Evolutionary conservation across 202 grass and related monocot genomes (phyloP).

Genomic region (Carex arenaria): DNA sequence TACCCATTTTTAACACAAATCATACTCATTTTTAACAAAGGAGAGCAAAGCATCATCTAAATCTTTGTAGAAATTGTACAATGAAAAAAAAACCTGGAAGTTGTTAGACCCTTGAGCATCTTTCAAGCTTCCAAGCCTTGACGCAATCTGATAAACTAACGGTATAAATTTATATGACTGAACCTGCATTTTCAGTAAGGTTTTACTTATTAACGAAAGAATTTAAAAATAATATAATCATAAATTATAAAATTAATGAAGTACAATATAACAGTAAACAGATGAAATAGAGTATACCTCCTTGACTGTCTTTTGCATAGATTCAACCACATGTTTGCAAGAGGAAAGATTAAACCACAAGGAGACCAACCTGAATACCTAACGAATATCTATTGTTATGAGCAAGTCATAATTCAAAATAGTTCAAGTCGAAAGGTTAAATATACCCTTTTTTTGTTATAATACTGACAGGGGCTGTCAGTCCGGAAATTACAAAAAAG

Average conservation of each 20-base stretch:
- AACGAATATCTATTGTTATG: constrained; percentile 4
- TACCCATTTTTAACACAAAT: neutral
- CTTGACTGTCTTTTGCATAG: constrained; percentile 75
- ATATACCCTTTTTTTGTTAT: neutral
- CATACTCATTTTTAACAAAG: neutral
- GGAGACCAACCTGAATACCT: constrained; percentile 85
- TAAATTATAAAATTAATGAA: neutral
- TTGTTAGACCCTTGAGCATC: constrained; percentile 66
- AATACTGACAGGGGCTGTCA: no score
- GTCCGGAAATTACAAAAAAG: no score
- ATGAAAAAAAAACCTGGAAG: constrained; percentile 58
- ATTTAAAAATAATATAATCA: constrained; percentile 8
- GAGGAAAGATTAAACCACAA: constrained; percentile 92
- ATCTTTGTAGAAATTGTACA: constrained; percentile 26
- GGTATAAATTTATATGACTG: constrained; percentile 91
- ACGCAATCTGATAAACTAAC: constrained; percentile 93
- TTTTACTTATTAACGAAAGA: constrained; percentile 3
- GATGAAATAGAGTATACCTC: constrained; percentile 39
- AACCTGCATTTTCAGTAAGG: constrained; percentile 39
- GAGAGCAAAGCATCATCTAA: constrained; percentile 2
- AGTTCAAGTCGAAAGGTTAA: neutral
- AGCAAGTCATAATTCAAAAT: neutral
- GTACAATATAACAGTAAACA: constrained; percentile 20
- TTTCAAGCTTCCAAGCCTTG: constrained; percentile 87
- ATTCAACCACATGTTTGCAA: constrained; percentile 63